phyloP scores from a whole-genome alignment of 352 stramenopile species.

The Phytophthora sp. region DNA sequence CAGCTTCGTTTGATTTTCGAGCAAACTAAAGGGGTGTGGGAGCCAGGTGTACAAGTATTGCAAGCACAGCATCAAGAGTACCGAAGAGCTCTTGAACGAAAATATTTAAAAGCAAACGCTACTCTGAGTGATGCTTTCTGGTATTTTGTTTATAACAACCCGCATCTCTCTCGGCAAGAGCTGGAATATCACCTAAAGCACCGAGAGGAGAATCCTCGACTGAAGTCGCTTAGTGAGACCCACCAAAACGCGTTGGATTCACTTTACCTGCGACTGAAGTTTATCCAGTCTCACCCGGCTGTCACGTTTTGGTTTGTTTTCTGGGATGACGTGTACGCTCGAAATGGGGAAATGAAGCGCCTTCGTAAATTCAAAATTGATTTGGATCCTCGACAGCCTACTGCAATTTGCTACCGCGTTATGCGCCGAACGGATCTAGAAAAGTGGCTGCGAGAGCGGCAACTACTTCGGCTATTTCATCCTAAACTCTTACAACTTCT shows the following conservation, averaged over 20 bases:
- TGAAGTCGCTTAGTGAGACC: constrained; percentile 20
- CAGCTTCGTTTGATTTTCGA: constrained; percentile 30
- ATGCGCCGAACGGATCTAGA: constrained; percentile 38
- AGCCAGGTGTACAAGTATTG: constrained; percentile 14
- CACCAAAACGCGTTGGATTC: constrained; percentile 35
- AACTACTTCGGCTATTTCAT: constrained; percentile 27
- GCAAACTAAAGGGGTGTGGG: constrained; percentile 27
- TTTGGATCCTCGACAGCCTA: constrained; percentile 28
- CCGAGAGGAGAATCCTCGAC: constrained; percentile 30
- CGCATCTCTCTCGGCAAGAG: constrained; percentile 16
- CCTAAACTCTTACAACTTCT: constrained; percentile 21
- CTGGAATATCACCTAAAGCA: constrained; percentile 33
- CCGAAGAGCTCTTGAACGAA: constrained; percentile 22
- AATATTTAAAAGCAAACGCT: constrained; percentile 25
- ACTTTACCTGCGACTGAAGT: constrained; percentile 37
- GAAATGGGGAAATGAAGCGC: constrained; percentile 42
- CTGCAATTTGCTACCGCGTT: constrained; percentile 44
- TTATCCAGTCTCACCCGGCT: constrained; percentile 37
- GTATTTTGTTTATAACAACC: constrained; percentile 56
- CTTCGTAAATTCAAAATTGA: constrained; percentile 22
- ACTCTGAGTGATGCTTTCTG: constrained; percentile 53
- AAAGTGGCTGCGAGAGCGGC: constrained; percentile 23
- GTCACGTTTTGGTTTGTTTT: constrained; percentile 56
- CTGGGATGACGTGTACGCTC: constrained; percentile 49
- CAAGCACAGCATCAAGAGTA: constrained; percentile 28